Conservation (phyloP, 257 asterid species). For the Sherardia arvensis region DNA sequence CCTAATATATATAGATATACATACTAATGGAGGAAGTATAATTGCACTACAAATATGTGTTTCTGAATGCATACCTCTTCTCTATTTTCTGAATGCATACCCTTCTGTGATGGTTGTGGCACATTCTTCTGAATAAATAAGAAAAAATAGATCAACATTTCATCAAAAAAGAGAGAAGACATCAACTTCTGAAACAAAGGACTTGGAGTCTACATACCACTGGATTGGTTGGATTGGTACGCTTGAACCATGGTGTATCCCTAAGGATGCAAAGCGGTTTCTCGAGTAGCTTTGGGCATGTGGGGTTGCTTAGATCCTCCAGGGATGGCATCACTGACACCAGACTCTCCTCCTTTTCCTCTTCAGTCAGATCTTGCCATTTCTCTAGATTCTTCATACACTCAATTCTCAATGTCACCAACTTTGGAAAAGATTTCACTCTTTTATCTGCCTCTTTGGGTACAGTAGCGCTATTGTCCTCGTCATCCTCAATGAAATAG, state of each 20-base stretch:
- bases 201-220: neutral
- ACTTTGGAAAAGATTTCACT: neutral
- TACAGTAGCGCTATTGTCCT: neutral
- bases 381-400: neutral
- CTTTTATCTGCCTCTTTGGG: neutral
- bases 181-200: no score
- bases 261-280: slow-evolving; percentile 1
- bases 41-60: no score
- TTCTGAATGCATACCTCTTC: no score
- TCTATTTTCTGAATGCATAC: no score
- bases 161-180: no score
- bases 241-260: slow-evolving; percentile 16
- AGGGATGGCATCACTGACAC: slow-evolving; percentile 1
- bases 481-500: neutral
- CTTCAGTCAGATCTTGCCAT: slow-evolving; percentile 3
- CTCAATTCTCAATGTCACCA: neutral
- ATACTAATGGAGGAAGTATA: no score
- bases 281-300: neutral
- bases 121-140: neutral
- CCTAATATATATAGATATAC: no score
- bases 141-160: no score
- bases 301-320: neutral
- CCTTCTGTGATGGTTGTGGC: neutral
- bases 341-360: neutral
- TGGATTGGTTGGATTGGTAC: neutral